Percentiles rank a stretch among this genome's conserved stretches.
These are phyloP conservation scores for Botryosphaeria agaves DNA, from an alignment of 2,329 filamentous ascomycete species.

Conservation along the genomic window DNA sequence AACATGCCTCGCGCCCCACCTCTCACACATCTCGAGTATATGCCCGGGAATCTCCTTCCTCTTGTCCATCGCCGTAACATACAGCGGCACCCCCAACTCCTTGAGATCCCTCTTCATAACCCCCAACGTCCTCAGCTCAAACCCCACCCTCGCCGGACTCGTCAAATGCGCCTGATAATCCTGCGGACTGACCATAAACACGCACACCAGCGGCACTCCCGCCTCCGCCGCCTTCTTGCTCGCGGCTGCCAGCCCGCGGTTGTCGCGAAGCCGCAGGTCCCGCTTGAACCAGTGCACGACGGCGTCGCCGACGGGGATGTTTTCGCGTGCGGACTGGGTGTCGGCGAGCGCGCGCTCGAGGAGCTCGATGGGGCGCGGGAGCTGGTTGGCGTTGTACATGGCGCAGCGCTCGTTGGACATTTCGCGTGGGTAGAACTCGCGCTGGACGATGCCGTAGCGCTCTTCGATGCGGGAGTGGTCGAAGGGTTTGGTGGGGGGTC, in stretches of 20 bases:
- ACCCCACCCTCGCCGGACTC: slow-evolving; percentile 58
- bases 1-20: slow-evolving; percentile 59
- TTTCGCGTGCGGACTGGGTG: slow-evolving; percentile 37
- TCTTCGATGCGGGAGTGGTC: slow-evolving; percentile 21
- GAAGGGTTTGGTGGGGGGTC: slow-evolving; percentile 6
- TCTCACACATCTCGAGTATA: slow-evolving; percentile 45
- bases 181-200: slow-evolving; percentile 70
- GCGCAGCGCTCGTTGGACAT: slow-evolving; percentile 67
- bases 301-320: slow-evolving; percentile 36
- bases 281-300: slow-evolving; percentile 87
- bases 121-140: slow-evolving; percentile 55
- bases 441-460: slow-evolving; percentile 22
- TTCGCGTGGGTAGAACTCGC: slow-evolving; percentile 66
- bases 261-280: slow-evolving; percentile 59
- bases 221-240: slow-evolving; percentile 46
- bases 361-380: slow-evolving; percentile 56
- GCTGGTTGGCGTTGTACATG: slow-evolving; percentile 52
- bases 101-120: slow-evolving; percentile 49
- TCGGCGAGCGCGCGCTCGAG: slow-evolving; percentile 43
- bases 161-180: slow-evolving; percentile 71
- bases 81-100: slow-evolving; percentile 58
- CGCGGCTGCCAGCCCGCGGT: slow-evolving; percentile 51
- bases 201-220: slow-evolving; percentile 52
- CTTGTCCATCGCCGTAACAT: slow-evolving; percentile 53
- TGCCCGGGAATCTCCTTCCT: slow-evolving; percentile 43